These are phyloP conservation scores for Cyberlindnera veronae DNA, from an alignment of 805 yeast species.

Conservation along the genomic window DNA sequence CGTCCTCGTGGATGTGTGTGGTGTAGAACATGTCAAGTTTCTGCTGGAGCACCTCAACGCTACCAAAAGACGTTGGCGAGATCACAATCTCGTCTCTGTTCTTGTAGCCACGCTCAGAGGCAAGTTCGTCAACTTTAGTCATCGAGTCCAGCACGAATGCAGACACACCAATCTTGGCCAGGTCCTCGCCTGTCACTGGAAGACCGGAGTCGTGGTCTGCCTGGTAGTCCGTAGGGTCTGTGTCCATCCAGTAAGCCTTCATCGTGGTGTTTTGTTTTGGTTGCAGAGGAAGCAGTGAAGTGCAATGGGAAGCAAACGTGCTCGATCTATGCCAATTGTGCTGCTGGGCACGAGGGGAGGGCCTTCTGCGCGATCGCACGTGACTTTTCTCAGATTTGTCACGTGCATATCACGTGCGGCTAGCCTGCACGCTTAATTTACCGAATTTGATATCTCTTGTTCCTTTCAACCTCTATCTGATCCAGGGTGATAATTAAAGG, in stretches of 20 bases:
- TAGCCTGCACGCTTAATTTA: too few species aligned
- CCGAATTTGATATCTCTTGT: too few species aligned
- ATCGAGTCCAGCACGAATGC: constrained; percentile 49
- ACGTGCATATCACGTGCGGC: too few species aligned
- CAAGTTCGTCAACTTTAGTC: constrained; percentile 60
- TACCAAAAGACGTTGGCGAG: constrained; percentile 56
- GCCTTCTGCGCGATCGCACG: too few species aligned
- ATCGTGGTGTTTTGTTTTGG: constrained; percentile 17
- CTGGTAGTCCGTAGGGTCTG: constrained; percentile 55
- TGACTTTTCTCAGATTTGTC: too few species aligned
- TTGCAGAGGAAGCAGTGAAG: too few species aligned
- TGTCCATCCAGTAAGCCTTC: constrained; percentile 60
- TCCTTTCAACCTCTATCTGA: too few species aligned
- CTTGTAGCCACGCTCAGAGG: constrained; percentile 66
- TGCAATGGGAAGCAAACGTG: too few species aligned
- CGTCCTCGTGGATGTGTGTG: constrained; percentile 95
- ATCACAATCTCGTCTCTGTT: constrained; percentile 74
- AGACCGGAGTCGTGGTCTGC: constrained; percentile 71
- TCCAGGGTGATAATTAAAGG: too few species aligned
- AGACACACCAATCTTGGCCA: constrained; percentile 63
- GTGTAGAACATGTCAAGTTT: constrained; percentile 69
- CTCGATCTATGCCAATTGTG: too few species aligned
- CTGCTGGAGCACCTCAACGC: constrained; percentile 57
- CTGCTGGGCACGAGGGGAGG: too few species aligned
- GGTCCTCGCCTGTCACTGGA: constrained; percentile 44